Percentiles rank a stretch among this genome's conserved stretches.
These are phyloP conservation scores for Calonectria naviculata DNA, from an alignment of 2,329 filamentous ascomycete species.

Conservation along the genomic window DNA sequence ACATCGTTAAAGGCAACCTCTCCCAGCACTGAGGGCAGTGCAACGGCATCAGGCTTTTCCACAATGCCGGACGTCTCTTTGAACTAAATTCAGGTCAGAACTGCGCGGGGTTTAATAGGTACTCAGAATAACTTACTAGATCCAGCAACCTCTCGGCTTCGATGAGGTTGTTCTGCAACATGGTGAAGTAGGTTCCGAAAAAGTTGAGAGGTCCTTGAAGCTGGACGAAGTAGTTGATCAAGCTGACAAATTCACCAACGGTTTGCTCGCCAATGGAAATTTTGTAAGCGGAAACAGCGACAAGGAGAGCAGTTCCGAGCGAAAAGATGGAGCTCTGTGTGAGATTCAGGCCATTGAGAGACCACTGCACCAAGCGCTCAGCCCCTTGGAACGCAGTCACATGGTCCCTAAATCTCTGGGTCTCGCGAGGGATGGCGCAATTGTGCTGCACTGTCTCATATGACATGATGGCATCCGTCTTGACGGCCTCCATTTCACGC, in stretches of 20 bases:
- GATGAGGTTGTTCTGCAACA: slow-evolving; percentile 58
- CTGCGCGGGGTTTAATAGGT: fast-evolving
- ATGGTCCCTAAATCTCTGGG: slow-evolving; percentile 65
- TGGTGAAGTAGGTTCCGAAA: slow-evolving; percentile 62
- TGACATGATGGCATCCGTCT: slow-evolving; percentile 60
- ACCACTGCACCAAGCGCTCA: slow-evolving; percentile 40
- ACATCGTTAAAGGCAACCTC: slow-evolving; percentile 56
- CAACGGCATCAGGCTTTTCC: slow-evolving; percentile 52
- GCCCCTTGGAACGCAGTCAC: slow-evolving; percentile 62
- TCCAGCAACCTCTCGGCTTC: slow-evolving; percentile 59
- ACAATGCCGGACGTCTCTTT: slow-evolving; percentile 56
- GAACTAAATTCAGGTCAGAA: slow-evolving; percentile 45
- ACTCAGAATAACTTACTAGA: slow-evolving; percentile 42
- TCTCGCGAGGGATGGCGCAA: slow-evolving; percentile 70
- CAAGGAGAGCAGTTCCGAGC: slow-evolving; percentile 68
- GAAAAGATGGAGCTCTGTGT: slow-evolving; percentile 74
- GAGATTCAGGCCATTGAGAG: slow-evolving; percentile 63
- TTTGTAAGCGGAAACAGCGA: slow-evolving; percentile 71
- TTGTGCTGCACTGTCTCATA: slow-evolving; percentile 73
- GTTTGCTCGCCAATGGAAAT: slow-evolving; percentile 64
- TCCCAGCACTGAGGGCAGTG: slow-evolving; percentile 45
- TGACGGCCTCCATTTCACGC: slow-evolving; percentile 61
- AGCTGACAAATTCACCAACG: slow-evolving; percentile 66
- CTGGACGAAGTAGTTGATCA: slow-evolving; percentile 70
- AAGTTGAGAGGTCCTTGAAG: slow-evolving; percentile 71